Base-by-base conservation (phyloP, 2,329 filamentous ascomycete species). In the Juglanconis juglandina region DNA sequence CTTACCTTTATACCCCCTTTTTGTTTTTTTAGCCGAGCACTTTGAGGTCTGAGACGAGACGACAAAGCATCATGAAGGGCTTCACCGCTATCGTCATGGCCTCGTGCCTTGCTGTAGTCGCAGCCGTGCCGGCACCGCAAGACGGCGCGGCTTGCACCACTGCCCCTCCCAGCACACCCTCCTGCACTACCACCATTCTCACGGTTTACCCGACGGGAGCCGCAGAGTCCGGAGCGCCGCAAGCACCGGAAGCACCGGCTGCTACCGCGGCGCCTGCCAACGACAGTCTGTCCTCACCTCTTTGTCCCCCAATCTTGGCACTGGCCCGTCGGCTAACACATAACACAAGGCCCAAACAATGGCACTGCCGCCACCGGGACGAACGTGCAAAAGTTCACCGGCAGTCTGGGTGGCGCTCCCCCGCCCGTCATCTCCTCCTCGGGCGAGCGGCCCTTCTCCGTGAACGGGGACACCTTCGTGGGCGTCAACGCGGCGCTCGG, bases 361-460 rank as follows among this genome's bases (percentile, higher is more conserved):
- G 14, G 44, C 8, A 44, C 49, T 30, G 33, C 50, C 34, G 33
- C 34, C 9, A 50, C 49, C 30, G 61, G 65, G 7, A 63, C 66
- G 59, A 75, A 77, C 62, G 70, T 78, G 46, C 75, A 79, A 61
- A 62, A 69, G 35, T 78, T 78, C 67, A 75, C 73, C 32, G 73
- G 75, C 30, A 72, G 72, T 5, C 70, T 80, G 10, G 76, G 76
- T 41, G 76, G 73, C 32, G 68, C 76, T 3, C 72, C 74, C 0
- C 76, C 77, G 2, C 61, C 65, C 32, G 72, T 77, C 4, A 67
- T 75, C 59, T 70, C 71, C 7, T 72, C 74, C 6, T 66, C 74
- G 53, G 50, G 62, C 48, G 47, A 46, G 37, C 70, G 73, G 1
- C 73, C 73, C 35, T 76, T 76, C 67, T 61, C 66, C 46, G 72